These are phyloP conservation scores for Nemania bipapillata DNA, from an alignment of 2,329 filamentous ascomycete species.

Conservation along the genomic window DNA sequence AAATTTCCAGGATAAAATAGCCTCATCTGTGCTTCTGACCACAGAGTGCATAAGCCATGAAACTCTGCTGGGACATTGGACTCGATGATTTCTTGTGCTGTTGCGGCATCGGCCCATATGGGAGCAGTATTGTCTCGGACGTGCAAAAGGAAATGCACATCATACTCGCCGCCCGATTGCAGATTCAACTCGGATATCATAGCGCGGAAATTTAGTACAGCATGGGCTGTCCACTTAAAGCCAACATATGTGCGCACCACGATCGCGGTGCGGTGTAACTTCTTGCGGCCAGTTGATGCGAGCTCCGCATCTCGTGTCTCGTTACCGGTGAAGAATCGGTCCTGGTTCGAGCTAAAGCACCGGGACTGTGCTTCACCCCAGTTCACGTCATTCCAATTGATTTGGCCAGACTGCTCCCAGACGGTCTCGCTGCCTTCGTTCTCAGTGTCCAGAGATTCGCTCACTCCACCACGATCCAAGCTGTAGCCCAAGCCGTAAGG, in stretches of 20 bases:
- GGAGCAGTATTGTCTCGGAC: slow-evolving; percentile 81
- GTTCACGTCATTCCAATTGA: slow-evolving; percentile 66
- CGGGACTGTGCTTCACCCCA: slow-evolving; percentile 66
- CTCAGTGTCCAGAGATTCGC: slow-evolving; percentile 78
- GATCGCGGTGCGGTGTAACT: slow-evolving; percentile 73
- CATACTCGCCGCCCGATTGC: slow-evolving; percentile 82
- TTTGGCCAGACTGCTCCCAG: slow-evolving; percentile 65
- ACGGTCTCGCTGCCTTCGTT: slow-evolving; percentile 71
- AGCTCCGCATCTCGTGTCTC: slow-evolving; percentile 50
- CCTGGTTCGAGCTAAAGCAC: slow-evolving; percentile 69
- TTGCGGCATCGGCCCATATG: slow-evolving; percentile 82
- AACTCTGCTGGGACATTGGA: slow-evolving; percentile 77
- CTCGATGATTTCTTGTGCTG: slow-evolving; percentile 76
- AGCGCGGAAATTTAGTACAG: slow-evolving; percentile 82
- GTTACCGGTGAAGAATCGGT: slow-evolving; percentile 66
- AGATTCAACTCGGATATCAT: slow-evolving; percentile 82
- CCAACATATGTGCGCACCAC: slow-evolving; percentile 83
- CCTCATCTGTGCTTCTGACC: slow-evolving; percentile 86
- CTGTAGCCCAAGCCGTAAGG: slow-evolving; percentile 89
- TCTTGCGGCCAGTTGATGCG: slow-evolving; percentile 48
- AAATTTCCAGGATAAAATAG: slow-evolving; percentile 78
- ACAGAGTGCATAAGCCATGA: slow-evolving; percentile 80
- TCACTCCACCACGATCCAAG: slow-evolving; percentile 74
- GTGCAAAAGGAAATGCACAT: slow-evolving; percentile 84
- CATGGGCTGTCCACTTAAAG: slow-evolving; percentile 80